Conservation (phyloP, 2,329 filamentous ascomycete genomes). For the Aspergillus caelatus region DNA sequence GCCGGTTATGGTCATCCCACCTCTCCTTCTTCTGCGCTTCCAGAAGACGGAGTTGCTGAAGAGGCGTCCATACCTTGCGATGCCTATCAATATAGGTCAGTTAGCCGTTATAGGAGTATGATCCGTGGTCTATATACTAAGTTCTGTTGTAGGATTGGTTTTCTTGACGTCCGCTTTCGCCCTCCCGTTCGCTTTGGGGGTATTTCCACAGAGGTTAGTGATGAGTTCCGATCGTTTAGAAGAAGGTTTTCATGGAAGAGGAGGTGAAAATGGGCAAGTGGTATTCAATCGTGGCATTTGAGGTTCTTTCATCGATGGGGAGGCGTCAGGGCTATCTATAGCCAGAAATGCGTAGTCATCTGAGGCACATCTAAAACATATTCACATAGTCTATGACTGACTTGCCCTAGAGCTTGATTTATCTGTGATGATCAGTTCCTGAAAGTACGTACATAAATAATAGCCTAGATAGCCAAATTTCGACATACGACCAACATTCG, state of each 20-base stretch:
- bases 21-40: not conserved
- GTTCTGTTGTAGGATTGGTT: not conserved
- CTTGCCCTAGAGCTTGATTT: not conserved
- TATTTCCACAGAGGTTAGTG: not conserved
- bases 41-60: not conserved
- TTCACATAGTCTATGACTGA: rapidly evolving
- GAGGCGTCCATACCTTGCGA: not conserved
- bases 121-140: not conserved
- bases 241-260: not conserved
- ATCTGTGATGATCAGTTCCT: not conserved
- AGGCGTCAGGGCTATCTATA: not conserved
- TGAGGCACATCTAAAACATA: not conserved
- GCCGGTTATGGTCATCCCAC: not conserved
- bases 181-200: not conserved
- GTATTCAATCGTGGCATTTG: not conserved
- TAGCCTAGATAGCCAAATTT: not conserved
- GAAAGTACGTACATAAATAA: not conserved
- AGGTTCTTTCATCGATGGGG: not conserved
- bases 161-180: not conserved
- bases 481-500: not conserved
- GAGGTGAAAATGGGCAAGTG: not conserved
- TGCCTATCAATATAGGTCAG: constrained; percentile 1
- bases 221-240: not conserved
- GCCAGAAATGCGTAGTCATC: not conserved
- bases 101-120: no score